Evolutionary conservation across 345 rosid species (phyloP).

Genomic region (Brassica rapa): DNA sequence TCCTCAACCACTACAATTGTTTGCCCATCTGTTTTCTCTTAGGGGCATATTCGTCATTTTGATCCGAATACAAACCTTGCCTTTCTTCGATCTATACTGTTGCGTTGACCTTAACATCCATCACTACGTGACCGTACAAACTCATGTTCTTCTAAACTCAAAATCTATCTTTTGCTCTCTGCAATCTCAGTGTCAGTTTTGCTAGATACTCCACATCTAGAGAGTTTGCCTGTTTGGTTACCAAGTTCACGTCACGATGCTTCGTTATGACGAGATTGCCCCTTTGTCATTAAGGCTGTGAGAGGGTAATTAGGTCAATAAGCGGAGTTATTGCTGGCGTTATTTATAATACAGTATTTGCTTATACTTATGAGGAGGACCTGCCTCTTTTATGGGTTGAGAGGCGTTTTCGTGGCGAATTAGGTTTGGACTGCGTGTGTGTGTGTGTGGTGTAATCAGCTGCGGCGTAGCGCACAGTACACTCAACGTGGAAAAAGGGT

Average conservation of each 20-base stretch:
- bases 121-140: background rate
- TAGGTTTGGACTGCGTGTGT: conserved; percentile 37
- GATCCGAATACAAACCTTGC: conserved; percentile 1
- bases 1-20: background rate
- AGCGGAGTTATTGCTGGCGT: conserved; percentile 32
- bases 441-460: conserved; percentile 32
- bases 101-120: conserved; percentile 12
- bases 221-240: conserved; percentile 9
- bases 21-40: background rate
- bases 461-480: conserved; percentile 32
- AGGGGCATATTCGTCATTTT: conserved; percentile 26
- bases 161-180: background rate
- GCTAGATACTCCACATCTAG: background rate
- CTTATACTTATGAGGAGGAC: conserved; percentile 32
- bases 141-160: background rate
- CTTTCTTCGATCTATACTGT: conserved; percentile 13
- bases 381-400: conserved; percentile 40
- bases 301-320: conserved; percentile 22
- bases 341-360: conserved; percentile 14
- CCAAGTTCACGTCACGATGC: conserved; percentile 26
- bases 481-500: conserved; percentile 24
- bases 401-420: conserved; percentile 42
- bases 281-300: background rate
- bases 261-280: conserved; percentile 14
- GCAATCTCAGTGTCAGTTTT: background rate